Percentiles rank a stretch among this genome's conserved stretches.
phyloP scores from a whole-genome alignment of 768 basidiomycete genomes.

The Zangia roseola region DNA sequence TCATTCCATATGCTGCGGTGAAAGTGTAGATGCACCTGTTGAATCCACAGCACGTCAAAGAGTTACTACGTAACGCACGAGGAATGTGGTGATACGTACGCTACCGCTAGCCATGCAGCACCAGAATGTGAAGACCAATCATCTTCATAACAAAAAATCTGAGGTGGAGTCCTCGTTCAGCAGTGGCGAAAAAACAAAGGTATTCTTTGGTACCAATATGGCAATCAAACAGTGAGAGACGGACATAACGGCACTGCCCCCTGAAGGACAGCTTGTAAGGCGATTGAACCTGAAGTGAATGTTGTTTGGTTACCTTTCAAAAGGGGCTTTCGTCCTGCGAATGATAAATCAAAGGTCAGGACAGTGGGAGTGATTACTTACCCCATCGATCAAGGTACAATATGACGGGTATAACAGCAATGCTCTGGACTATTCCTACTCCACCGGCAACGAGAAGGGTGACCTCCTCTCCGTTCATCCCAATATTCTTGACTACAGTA shows the following conservation, averaged over 20 bases:
- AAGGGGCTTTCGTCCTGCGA: conserved; percentile 61
- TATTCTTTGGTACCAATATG: conserved; percentile 45
- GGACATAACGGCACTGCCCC: conserved; percentile 65
- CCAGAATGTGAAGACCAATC: conserved; percentile 58
- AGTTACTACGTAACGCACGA: not conserved
- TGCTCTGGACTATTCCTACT: conserved; percentile 73
- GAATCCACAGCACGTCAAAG: not conserved
- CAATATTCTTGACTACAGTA: conserved; percentile 62
- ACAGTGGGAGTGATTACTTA: conserved; percentile 19
- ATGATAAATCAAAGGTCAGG: not conserved
- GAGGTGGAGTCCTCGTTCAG: conserved; percentile 1
- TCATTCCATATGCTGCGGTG: conserved; percentile 74
- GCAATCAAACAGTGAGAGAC: conserved; percentile 65
- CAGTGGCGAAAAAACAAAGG: not conserved
- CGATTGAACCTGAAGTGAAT: not conserved
- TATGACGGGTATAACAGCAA: conserved; percentile 75
- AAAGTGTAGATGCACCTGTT: conserved; percentile 67
- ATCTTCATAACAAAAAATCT: conserved; percentile 49
- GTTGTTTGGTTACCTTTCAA: conserved; percentile 42
- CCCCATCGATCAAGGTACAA: conserved; percentile 67
- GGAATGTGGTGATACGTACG: conserved; percentile 38
- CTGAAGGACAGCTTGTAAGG: conserved; percentile 18
- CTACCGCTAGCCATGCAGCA: conserved; percentile 71
- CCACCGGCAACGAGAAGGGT: conserved; percentile 73
- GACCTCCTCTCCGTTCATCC: conserved; percentile 56